Evolutionary conservation across 805 yeast species (phyloP).

Genomic region (Metschnikowia baotianmanensis): DNA sequence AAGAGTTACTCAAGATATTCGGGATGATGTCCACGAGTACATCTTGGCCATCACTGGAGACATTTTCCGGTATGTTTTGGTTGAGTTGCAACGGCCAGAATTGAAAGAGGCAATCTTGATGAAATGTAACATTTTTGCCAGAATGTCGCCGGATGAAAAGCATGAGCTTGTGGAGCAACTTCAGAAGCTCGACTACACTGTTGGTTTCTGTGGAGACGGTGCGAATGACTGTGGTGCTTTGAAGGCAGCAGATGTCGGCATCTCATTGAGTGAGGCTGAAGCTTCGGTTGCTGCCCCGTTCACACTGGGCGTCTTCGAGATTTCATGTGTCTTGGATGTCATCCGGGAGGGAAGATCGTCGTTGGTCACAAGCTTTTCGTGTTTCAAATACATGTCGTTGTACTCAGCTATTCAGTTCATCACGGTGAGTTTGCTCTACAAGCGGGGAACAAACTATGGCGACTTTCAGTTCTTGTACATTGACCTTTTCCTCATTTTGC

Average conservation of each 20-base stretch:
- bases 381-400: conserved; percentile 96
- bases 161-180: conserved; percentile 90
- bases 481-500: conserved; percentile 85
- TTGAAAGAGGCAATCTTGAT: conserved; percentile 59
- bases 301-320: conserved; percentile 85
- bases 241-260: conserved; percentile 96
- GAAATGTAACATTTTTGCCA: conserved; percentile 77
- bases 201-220: conserved; percentile 98
- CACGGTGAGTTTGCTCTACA: conserved; percentile 80
- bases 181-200: conserved; percentile 83
- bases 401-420: conserved; percentile 96
- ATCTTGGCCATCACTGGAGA: conserved; percentile 91
- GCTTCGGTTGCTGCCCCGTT: conserved; percentile 99
- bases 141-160: conserved; percentile 99
- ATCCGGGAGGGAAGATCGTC: conserved; percentile 95
- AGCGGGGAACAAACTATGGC: conserved; percentile 88
- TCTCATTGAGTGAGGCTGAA: conserved; percentile 94
- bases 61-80: conserved; percentile 74
- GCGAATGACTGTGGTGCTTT: conserved; percentile 99
- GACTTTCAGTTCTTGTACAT: conserved; percentile 96
- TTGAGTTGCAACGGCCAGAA: conserved; percentile 42
- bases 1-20: conserved; percentile 34
- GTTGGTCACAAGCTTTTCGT: conserved; percentile 89
- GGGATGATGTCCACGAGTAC: conserved; percentile 39
- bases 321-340: conserved; percentile 87